These are phyloP conservation scores for Phanerodontia chrysosporium DNA, from an alignment of 768 basidiomycete genomes.

Conservation along the genomic window DNA sequence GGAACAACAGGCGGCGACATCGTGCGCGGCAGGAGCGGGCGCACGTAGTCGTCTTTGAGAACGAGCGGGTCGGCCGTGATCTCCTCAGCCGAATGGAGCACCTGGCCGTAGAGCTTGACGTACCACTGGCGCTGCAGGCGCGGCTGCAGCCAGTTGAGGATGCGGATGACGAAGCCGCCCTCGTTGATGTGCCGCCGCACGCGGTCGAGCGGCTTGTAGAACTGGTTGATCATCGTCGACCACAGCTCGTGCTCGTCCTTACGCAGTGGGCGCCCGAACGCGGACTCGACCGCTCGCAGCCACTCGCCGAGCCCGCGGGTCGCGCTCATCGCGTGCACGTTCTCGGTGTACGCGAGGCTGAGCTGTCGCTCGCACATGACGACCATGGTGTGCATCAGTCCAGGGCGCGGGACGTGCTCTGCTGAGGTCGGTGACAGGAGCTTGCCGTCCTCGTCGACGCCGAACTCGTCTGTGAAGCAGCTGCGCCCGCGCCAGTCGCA, in stretches of 20 bases:
- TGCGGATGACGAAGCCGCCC: slow-evolving; percentile 39
- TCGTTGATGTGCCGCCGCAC: slow-evolving; percentile 28
- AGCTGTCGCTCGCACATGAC: slow-evolving; percentile 36
- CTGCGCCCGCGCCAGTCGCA: slow-evolving; percentile 43
- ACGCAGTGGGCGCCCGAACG: slow-evolving; percentile 23
- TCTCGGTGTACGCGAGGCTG: slow-evolving; percentile 27
- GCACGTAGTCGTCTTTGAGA: slow-evolving; percentile 14
- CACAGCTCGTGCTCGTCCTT: slow-evolving; percentile 26
- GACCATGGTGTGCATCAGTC: slow-evolving; percentile 36
- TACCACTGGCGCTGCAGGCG: slow-evolving; percentile 42
- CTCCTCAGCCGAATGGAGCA: slow-evolving; percentile 17
- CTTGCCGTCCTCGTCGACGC: slow-evolving; percentile 22
- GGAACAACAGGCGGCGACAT: slow-evolving; percentile 32
- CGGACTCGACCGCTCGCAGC: slow-evolving; percentile 31
- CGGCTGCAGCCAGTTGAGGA: slow-evolving; percentile 40
- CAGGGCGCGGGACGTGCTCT: slow-evolving; percentile 13
- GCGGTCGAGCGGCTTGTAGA: slow-evolving; percentile 25
- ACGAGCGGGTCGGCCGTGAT: slow-evolving; percentile 7
- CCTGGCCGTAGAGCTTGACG: slow-evolving; percentile 31
- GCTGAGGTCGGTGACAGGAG: slow-evolving; percentile 7
- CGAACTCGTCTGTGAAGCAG: slow-evolving; percentile 24
- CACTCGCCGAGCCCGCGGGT: slow-evolving; percentile 30
- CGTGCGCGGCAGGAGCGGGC: slow-evolving; percentile 17
- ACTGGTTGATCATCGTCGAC: slow-evolving; percentile 27
- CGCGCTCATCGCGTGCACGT: slow-evolving; percentile 25